Evolutionary conservation across 768 basidiomycete species (phyloP), one percentile per base, ranked within the genome.

Genomic region (Mycena olivaceomarginata): DNA sequence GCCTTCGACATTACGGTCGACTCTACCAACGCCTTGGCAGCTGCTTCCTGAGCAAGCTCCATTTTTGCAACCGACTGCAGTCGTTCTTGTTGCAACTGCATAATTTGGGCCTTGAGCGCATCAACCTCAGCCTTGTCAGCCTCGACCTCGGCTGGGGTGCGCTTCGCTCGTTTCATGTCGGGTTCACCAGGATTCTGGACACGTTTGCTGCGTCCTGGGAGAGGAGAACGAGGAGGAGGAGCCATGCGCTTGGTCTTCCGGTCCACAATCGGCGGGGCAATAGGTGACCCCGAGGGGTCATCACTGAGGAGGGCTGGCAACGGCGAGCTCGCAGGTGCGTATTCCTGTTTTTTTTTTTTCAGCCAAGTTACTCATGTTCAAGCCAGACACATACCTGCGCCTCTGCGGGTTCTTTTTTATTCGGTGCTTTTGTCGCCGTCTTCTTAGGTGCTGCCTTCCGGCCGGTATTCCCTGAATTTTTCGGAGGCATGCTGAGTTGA

Each of bases 251-350:
- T 56, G 39, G 25, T 51, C 40, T n/a, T 15, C 2, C 0, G 10
- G 8, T 20, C 10, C 9, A 40, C 37, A 53, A 40, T 56, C 53
- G 15, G 56, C 2, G 40, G 57, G 11, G 51, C 48, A n/a, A 59
- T 40, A 40, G 22, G 22, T 39, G 46, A 46, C 9, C 13, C 25
- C 25, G 25, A 25, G 6, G 25, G 31, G 25, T 18, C 57, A 3
- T 25, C 25, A 59, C 25, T 22, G 57, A 59, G 57, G 31, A 22
- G 25, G n/a, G n/a, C 31, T 59, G 65, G 65, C 46, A 66, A 51
- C 16, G 65, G 65, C 25, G 65, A 66, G 65, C 65, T 66, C 11
- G 46, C 46, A 5, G 65, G 65, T 48, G 65, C 65, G 41, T 66
- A 45, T 7, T 11, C 65, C 22, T 51, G 13, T 37, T 2, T 43